These are phyloP conservation scores for Aegilops sharonensis DNA, from an alignment of 176 grass and related monocot species.

Conservation along the genomic window DNA sequence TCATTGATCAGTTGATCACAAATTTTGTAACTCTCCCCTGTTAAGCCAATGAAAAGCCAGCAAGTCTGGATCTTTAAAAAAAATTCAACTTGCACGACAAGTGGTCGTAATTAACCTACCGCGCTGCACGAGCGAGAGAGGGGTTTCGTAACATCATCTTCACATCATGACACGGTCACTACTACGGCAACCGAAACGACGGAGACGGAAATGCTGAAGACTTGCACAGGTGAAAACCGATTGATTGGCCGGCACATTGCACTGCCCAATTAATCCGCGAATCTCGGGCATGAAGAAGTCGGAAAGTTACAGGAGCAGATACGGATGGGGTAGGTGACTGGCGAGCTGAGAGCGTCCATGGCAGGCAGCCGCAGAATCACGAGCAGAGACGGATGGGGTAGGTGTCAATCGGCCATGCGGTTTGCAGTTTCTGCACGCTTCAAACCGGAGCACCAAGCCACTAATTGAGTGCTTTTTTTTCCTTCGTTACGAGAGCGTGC, in stretches of 20 bases:
- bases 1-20: no score
- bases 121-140: neutral
- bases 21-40: no score
- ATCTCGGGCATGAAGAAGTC: conserved; percentile 11
- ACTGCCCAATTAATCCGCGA: neutral
- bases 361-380: no score
- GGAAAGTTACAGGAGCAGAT: conserved; percentile 31
- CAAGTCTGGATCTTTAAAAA: no score
- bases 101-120: neutral
- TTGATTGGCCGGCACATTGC: neutral
- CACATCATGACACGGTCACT: conserved; percentile 28
- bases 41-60: no score
- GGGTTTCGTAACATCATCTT: neutral
- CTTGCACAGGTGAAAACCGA: neutral
- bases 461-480: neutral
- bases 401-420: neutral
- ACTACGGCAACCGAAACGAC: neutral
- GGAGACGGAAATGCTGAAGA: neutral
- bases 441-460: conserved; percentile 12
- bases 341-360: neutral
- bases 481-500: neutral
- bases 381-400: conserved; percentile 14
- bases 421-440: conserved; percentile 5
- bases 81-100: neutral
- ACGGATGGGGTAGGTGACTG: neutral